Evolutionary conservation across 352 stramenopile species (phyloP).

Genomic region (Pythium volutum): DNA sequence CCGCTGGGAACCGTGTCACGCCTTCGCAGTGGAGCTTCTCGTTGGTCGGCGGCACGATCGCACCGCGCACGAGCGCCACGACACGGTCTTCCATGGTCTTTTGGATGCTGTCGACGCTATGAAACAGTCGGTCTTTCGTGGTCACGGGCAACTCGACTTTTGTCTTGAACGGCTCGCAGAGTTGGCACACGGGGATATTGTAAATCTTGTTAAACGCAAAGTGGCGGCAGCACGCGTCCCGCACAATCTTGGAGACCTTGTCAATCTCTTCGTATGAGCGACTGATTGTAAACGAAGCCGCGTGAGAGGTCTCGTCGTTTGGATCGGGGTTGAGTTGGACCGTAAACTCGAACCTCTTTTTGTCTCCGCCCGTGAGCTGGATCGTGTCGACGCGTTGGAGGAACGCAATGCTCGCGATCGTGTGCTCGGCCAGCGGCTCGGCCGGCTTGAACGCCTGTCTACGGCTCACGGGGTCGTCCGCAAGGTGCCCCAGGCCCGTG

Average conservation of each 20-base stretch:
- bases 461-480: neutral
- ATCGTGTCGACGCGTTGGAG: neutral
- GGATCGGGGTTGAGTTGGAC: neutral
- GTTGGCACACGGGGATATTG: neutral
- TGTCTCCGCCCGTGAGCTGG: slow-evolving; percentile 1
- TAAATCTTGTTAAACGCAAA: neutral
- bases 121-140: neutral
- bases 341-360: slow-evolving; percentile 8
- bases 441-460: slow-evolving; percentile 1
- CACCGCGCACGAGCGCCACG: neutral
- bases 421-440: slow-evolving; percentile 3
- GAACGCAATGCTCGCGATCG: neutral
- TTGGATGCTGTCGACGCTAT: neutral
- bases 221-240: slow-evolving; percentile 3
- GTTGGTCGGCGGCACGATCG: slow-evolving; percentile 13
- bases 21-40: slow-evolving; percentile 9
- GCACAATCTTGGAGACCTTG: neutral
- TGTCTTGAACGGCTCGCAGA: slow-evolving; percentile 8
- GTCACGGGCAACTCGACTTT: neutral
- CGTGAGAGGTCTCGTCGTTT: neutral
- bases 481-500: too few relatives aligned
- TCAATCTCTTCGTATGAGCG: slow-evolving; percentile 3
- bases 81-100: neutral
- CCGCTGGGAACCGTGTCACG: neutral
- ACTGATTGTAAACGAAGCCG: slow-evolving; percentile 1